A percentile compares a stretch with the other conserved stretches of the same genome.
Conservation (phyloP, 1,284 basidiomycete genomes). For the Ganoderma lucidum region DNA sequence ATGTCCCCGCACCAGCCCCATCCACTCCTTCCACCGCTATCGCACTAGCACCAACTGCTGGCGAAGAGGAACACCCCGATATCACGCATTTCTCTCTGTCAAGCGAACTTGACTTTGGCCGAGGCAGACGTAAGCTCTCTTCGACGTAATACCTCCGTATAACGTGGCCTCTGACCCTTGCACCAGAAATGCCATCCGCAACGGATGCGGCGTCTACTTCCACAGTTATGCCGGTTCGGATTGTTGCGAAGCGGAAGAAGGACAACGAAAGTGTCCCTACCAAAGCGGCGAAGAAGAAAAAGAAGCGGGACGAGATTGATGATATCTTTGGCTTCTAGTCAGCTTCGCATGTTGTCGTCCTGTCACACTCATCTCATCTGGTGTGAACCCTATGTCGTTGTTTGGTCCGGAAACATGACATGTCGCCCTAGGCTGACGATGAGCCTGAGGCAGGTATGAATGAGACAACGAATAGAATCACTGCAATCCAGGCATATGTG, state of each 20-base stretch:
- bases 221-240: background rate
- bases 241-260: conserved; percentile 32
- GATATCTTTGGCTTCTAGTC: conserved; percentile 66
- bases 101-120: conserved; percentile 20
- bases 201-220: background rate
- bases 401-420: background rate
- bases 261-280: conserved; percentile 19
- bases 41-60: background rate
- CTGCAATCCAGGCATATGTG: conserved; percentile 5
- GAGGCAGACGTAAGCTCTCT: conserved; percentile 8
- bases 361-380: background rate
- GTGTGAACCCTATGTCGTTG: background rate
- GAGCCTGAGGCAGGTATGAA: too few relatives aligned
- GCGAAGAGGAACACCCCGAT: background rate
- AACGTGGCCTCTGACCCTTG: background rate
- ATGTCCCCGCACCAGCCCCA: background rate
- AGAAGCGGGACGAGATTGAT: conserved; percentile 67
- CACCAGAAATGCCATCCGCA: background rate
- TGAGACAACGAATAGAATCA: background rate
- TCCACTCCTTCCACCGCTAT: too few relatives aligned
- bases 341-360: background rate
- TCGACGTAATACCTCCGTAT: background rate
- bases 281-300: conserved; percentile 49
- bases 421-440: background rate
- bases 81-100: conserved; percentile 21